These are phyloP conservation scores for Aspergillus leporis DNA, from an alignment of 495 filamentous ascomycete species.

Conservation along the genomic window DNA sequence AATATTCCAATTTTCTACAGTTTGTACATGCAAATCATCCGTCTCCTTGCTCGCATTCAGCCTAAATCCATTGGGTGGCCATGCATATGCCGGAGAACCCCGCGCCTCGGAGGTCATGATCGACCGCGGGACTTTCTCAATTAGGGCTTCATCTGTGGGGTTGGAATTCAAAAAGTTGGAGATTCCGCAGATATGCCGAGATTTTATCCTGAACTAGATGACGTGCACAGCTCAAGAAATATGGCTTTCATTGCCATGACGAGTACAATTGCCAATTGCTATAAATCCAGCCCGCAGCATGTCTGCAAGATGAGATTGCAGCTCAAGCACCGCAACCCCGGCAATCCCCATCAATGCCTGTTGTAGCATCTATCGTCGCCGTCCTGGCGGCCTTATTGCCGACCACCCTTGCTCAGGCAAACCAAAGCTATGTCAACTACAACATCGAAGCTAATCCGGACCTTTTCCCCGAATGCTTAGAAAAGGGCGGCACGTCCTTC, in stretches of 20 bases:
- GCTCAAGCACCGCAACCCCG: not conserved
- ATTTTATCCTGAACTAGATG: conserved; percentile 3
- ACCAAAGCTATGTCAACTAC: conserved; percentile 35
- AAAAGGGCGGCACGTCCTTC: conserved; percentile 27
- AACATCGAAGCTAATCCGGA: conserved; percentile 31
- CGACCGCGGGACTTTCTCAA: conserved; percentile 25
- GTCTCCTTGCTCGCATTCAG: conserved; percentile 16
- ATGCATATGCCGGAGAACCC: conserved; percentile 13
- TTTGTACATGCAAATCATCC: not conserved
- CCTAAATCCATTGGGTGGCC: conserved; percentile 19
- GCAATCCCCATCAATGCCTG: conserved; percentile 18
- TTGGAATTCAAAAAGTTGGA: conserved; percentile 10
- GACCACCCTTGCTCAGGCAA: conserved; percentile 27
- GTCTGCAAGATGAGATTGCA: not conserved
- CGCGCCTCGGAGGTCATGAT: conserved; percentile 22
- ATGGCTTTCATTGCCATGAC: not conserved
- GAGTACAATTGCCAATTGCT: not conserved
- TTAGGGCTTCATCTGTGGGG: conserved; percentile 13
- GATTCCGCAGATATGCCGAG: conserved; percentile 7
- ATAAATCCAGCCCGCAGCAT: not conserved
- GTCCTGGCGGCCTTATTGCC: conserved; percentile 33
- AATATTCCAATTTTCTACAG: not conserved
- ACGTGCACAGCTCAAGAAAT: conserved; percentile 8
- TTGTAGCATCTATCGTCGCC: conserved; percentile 18
- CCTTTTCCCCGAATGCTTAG: conserved; percentile 28